Percentiles rank a stretch among this genome's conserved stretches.
These are phyloP conservation scores for Xylaria sp. DNA, from an alignment of 2,329 filamentous ascomycete genomes.

Conservation along the genomic window DNA sequence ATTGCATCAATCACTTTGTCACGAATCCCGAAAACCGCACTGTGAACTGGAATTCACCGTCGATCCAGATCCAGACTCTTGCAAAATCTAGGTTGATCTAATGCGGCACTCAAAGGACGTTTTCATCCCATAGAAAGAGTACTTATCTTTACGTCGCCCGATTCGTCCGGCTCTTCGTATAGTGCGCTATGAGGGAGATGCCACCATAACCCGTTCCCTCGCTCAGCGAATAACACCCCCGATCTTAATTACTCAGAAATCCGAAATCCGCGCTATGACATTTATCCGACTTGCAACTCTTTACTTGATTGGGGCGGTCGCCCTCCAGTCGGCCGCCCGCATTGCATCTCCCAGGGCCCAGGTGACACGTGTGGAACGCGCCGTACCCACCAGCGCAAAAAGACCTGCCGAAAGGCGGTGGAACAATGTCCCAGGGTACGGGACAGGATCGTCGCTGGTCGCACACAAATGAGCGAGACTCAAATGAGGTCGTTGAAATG, in stretches of 20 bases:
- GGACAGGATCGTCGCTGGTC: background rate
- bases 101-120: background rate
- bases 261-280: too few relatives aligned
- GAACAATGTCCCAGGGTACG: background rate
- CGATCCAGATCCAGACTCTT: background rate
- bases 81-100: background rate
- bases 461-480: background rate
- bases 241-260: background rate
- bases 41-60: background rate
- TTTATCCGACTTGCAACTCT: too few relatives aligned
- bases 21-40: background rate
- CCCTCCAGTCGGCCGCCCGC: background rate
- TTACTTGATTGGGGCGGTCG: background rate
- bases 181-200: too few relatives aligned
- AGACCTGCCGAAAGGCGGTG: background rate
- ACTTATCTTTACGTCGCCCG: background rate
- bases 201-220: background rate
- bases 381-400: background rate
- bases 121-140: background rate
- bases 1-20: slow-evolving; percentile 20
- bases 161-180: background rate
- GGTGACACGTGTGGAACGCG: background rate
- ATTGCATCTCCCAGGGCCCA: background rate
- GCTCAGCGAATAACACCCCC: background rate
- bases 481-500: background rate